Conservation (phyloP, 306 rosid species). For the Datisca glomerata region DNA sequence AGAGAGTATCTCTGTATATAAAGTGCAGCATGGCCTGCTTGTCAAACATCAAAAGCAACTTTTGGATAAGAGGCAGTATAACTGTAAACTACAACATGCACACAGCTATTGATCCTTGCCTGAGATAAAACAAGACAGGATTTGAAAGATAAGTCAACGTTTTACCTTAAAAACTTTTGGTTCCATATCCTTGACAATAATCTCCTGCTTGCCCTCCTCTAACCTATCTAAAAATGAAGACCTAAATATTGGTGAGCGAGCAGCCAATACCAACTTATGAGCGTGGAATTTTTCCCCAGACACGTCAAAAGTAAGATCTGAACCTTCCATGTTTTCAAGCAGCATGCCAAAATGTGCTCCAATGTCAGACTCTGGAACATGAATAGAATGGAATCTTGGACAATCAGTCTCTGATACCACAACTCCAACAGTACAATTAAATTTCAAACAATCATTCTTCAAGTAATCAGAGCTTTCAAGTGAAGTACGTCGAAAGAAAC, state of each 20-base stretch:
- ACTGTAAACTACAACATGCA: constrained; percentile 3
- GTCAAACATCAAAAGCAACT: constrained; percentile 14
- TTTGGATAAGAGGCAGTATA: constrained; percentile 6
- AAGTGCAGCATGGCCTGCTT: constrained; percentile 83
- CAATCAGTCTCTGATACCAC: constrained; percentile 24
- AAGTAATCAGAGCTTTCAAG: constrained; percentile 70
- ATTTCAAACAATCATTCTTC: constrained; percentile 77
- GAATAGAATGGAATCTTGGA: constrained; percentile 15
- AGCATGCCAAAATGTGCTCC: constrained; percentile 59
- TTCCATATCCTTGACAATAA: constrained; percentile 62
- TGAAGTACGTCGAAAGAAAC: constrained; percentile 54
- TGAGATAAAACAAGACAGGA: constrained; percentile 7
- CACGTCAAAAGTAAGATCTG: constrained; percentile 68
- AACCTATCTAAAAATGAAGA: constrained; percentile 56
- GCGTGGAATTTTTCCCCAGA: constrained; percentile 60
- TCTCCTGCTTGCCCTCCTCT: constrained; percentile 28
- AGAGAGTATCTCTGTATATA: constrained; percentile 65
- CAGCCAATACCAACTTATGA: constrained; percentile 83
- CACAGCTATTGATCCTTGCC: constrained; percentile 7
- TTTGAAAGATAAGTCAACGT: neutral
- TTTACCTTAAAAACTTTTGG: constrained; percentile 86
- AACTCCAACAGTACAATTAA: constrained; percentile 94
- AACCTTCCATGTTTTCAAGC: constrained; percentile 60
- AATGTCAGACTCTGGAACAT: constrained; percentile 49
- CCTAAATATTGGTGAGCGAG: constrained; percentile 73